These are phyloP conservation scores for Spathaspora gorwiae DNA, from an alignment of 805 yeast genomes.

Conservation along the genomic window DNA sequence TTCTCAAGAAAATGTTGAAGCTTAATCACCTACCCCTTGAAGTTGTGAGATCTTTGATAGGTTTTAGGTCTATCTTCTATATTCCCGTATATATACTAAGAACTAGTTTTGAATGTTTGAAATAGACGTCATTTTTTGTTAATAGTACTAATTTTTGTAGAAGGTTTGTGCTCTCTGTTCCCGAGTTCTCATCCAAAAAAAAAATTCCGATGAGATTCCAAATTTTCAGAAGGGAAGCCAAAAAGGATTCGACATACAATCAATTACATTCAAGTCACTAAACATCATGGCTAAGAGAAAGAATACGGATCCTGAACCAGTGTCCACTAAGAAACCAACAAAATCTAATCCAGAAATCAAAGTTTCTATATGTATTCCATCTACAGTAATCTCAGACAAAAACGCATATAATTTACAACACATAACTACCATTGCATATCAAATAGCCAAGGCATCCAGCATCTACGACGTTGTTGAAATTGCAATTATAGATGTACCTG, in stretches of 20 bases:
- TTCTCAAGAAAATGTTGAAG: background rate
- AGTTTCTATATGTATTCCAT: constrained; percentile 69
- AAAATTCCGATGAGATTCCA: too few species aligned
- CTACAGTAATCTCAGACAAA: constrained; percentile 50
- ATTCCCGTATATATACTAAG: too few species aligned
- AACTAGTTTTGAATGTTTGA: too few species aligned
- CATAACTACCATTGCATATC: constrained; percentile 68
- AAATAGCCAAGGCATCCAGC: constrained; percentile 72
- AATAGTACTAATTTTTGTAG: too few species aligned
- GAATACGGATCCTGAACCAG: constrained; percentile 14
- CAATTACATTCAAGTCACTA: background rate
- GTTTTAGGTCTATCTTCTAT: too few species aligned
- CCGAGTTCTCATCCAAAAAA: too few species aligned
- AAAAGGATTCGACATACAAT: too few species aligned
- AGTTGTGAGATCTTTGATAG: too few species aligned
- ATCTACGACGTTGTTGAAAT: constrained; percentile 70
- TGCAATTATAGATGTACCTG: constrained; percentile 57
- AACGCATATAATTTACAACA: constrained; percentile 68
- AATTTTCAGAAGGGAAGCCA: too few species aligned
- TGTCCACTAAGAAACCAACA: constrained; percentile 24
- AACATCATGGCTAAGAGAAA: constrained; percentile 21
- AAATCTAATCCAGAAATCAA: constrained; percentile 23
- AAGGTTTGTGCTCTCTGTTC: too few species aligned
- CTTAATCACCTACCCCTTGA: background rate
- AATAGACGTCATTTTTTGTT: too few species aligned